Base-by-base conservation (phyloP, 768 basidiomycete species). In the Mycena latifolia region DNA sequence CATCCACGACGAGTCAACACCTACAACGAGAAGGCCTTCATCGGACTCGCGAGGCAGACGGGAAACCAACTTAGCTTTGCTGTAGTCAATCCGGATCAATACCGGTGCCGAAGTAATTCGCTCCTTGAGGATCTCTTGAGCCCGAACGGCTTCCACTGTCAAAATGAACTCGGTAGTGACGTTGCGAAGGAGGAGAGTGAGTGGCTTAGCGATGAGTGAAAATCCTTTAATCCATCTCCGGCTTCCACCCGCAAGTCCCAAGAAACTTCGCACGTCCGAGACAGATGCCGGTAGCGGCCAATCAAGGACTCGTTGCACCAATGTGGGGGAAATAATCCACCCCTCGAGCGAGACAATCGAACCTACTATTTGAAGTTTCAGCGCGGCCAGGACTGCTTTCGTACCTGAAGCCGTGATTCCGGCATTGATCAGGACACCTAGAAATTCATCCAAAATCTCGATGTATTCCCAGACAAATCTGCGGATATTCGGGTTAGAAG, bases 11-110 rank as follows among this genome's bases (percentile, higher is more conserved):
- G 78, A 76, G 65, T 84, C 80, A 0, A 82, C 80, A 5, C 76
- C 73, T 0, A 84, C 50, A 4, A 79, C 74, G 2, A 82, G 68
- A 2, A 76, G 61, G 5, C 67, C 65, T 14, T 76, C 62, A 15
- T 74, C 70, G 0, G 65, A 69, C 0, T 24, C 24, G n/a, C 72
- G 31, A 1, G 70, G 69, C n/a, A 8, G 33, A 14, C 24, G 66
- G n/a, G 35, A 48, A 15, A 72, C 55, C 2, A 39, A n/a, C 7
- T 45, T 53, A 11, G 63, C 64, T 1, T 39, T 52, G 0, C 58
- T 29, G 50, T 83, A 84, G 60, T 84, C 74, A 20, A 83, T 76
- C 5, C 71, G 68, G 1, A 73, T 62, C 0, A 82, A 61, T 0
- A 77, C 76, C 1, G 80, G 80, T 0, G 77, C 74, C 0, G 28